These are phyloP conservation scores for Xerocomellus dryophilus DNA, from an alignment of 768 basidiomycete species.

Conservation along the genomic window DNA sequence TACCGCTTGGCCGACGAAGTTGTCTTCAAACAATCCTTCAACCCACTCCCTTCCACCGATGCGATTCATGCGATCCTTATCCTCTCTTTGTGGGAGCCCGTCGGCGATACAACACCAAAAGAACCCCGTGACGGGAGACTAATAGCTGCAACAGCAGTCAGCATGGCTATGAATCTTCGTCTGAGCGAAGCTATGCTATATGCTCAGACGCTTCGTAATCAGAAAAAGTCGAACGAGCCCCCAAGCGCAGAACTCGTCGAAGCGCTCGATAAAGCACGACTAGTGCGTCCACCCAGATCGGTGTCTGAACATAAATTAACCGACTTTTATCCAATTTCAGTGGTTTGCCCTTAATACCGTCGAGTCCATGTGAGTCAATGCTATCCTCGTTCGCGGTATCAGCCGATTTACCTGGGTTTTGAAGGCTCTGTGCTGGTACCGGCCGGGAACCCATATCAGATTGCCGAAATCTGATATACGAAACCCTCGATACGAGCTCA, in stretches of 20 bases:
- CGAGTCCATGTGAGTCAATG: conserved; percentile 38
- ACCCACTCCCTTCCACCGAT: conserved; percentile 40
- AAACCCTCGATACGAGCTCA: conserved; percentile 30
- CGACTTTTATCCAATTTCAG: conserved; percentile 21
- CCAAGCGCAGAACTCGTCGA: conserved; percentile 32
- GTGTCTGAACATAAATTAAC: conserved; percentile 16
- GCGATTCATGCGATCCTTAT: conserved; percentile 41
- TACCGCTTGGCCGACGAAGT: conserved; percentile 41
- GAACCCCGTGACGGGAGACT: conserved; percentile 39
- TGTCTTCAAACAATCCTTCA: conserved; percentile 40
- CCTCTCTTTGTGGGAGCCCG: conserved; percentile 44
- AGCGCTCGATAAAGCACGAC: conserved; percentile 36
- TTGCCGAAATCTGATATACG: conserved; percentile 30
- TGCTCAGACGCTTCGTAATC: conserved; percentile 28
- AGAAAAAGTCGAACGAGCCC: conserved; percentile 27
- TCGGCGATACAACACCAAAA: conserved; percentile 31
- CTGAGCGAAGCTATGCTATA: conserved; percentile 37
- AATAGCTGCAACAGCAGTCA: conserved; percentile 41
- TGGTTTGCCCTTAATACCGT: conserved; percentile 39
- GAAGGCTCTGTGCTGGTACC: conserved; percentile 42
- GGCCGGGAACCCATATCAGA: conserved; percentile 40
- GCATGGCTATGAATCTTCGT: conserved; percentile 46
- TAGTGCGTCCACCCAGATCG: conserved; percentile 29
- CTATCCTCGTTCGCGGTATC: neutral
- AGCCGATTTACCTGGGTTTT: conserved; percentile 1